phyloP scores from a whole-genome alignment of 345 rosid genomes.

The Gossypium longicalyx region DNA sequence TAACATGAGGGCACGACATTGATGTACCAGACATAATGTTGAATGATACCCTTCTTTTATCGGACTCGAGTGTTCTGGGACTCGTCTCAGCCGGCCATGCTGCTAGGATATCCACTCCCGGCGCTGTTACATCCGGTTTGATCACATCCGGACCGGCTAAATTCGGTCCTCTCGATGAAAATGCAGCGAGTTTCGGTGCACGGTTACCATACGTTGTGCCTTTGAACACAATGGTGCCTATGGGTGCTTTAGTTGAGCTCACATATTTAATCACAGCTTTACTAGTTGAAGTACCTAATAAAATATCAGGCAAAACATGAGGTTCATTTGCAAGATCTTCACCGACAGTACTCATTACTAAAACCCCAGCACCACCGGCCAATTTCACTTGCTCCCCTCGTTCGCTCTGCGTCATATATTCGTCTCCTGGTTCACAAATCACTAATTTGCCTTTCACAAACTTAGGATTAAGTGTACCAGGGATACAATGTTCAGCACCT shows the following conservation, averaged over 20 bases:
- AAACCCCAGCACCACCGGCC: conserved; percentile 65
- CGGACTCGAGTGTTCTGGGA: not conserved
- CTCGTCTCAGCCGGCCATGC: conserved; percentile 18
- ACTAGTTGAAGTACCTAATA: conserved; percentile 49
- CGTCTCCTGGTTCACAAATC: conserved; percentile 42
- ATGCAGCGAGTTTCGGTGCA: conserved; percentile 16
- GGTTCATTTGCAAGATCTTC: conserved; percentile 60
- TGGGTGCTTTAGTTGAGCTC: conserved; percentile 35
- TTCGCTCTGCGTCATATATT: conserved; percentile 1
- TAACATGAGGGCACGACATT: conserved; percentile 32
- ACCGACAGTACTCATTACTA: conserved; percentile 47
- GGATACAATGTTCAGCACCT: conserved; percentile 44
- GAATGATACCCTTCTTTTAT: conserved; percentile 19
- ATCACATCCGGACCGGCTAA: conserved; percentile 20
- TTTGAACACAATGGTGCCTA: conserved; percentile 46
- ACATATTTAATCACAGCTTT: conserved; percentile 33
- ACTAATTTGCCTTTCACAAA: conserved; percentile 58
- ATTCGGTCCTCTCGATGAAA: conserved; percentile 32
- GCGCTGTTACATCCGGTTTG: conserved; percentile 31
- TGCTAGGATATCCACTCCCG: conserved; percentile 30
- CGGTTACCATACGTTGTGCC: conserved; percentile 7
- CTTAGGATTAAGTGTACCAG: conserved; percentile 27
- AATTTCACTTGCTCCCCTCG: conserved; percentile 42
- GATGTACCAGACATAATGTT: conserved; percentile 27
- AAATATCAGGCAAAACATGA: conserved; percentile 55